Conservation (phyloP, 805 yeast species). For the Metschnikowia amazonensis region DNA sequence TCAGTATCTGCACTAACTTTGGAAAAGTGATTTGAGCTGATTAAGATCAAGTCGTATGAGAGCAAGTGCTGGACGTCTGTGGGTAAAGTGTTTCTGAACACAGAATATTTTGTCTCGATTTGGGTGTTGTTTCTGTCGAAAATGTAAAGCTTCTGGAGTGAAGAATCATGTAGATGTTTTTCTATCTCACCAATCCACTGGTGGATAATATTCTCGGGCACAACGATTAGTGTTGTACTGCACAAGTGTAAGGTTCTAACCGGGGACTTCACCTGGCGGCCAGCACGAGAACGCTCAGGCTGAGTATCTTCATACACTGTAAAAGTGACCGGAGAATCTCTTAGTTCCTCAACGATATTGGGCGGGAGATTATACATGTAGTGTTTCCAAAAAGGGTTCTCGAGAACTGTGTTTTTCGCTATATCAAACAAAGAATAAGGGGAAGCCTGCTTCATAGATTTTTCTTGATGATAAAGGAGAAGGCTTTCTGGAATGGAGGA, state of each 20-base stretch:
- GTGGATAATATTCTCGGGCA: slow-evolving; percentile 62
- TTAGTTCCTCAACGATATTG: slow-evolving; percentile 35
- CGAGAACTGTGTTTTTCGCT: slow-evolving; percentile 42
- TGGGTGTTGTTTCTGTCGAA: slow-evolving; percentile 22
- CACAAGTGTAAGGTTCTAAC: slow-evolving; percentile 38
- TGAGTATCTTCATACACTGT: slow-evolving; percentile 20
- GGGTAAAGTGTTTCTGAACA: slow-evolving; percentile 23
- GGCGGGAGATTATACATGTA: slow-evolving; percentile 44
- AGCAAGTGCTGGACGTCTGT: slow-evolving; percentile 30
- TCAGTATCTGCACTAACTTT: slow-evolving; percentile 26
- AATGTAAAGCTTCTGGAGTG: slow-evolving; percentile 32
- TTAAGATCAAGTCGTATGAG: slow-evolving; percentile 49
- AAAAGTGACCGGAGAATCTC: slow-evolving; percentile 44
- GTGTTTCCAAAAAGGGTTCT: slow-evolving; percentile 54
- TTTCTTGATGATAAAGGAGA: slow-evolving; percentile 17
- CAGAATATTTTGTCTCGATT: neutral
- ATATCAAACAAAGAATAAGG: slow-evolving; percentile 27
- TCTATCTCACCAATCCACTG: slow-evolving; percentile 61
- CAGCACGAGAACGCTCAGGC: slow-evolving; percentile 13
- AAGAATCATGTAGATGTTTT: slow-evolving; percentile 47
- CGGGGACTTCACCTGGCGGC: slow-evolving; percentile 13
- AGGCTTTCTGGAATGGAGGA: slow-evolving; percentile 41
- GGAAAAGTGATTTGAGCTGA: slow-evolving; percentile 47
- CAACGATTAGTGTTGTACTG: slow-evolving; percentile 53
- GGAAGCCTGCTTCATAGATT: neutral